A percentile compares a stretch with the other conserved stretches of the same genome.
Evolutionary conservation across 2,329 filamentous ascomycete genomes (phyloP).

Genomic region (Colletotrichum orbiculare): DNA sequence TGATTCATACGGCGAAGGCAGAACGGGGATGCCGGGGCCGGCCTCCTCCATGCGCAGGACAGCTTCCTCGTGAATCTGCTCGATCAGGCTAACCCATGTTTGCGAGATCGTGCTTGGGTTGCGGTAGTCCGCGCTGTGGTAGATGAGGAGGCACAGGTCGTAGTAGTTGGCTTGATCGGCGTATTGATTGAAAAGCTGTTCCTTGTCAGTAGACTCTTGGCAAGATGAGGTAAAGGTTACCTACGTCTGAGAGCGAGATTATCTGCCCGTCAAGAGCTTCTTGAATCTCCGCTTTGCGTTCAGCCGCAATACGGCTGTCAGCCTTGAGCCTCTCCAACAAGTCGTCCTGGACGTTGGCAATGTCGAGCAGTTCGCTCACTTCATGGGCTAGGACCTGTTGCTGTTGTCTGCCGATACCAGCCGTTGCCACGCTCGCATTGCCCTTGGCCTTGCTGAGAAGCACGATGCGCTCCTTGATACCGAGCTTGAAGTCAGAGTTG

Average conservation of each 20-base stretch:
- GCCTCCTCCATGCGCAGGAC: slow-evolving; percentile 58
- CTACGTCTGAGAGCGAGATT: slow-evolving; percentile 78
- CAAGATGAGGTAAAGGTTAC: slow-evolving; percentile 44
- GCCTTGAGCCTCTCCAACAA: slow-evolving; percentile 80
- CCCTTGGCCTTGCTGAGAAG: slow-evolving; percentile 92
- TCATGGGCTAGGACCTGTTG: slow-evolving; percentile 88
- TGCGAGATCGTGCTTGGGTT: slow-evolving; percentile 84
- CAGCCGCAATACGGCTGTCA: slow-evolving; percentile 75
- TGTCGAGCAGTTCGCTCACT: slow-evolving; percentile 86
- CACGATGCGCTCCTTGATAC: slow-evolving; percentile 87
- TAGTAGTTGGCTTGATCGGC: slow-evolving; percentile 93
- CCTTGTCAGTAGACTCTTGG: slow-evolving; percentile 37
- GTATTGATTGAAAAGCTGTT: slow-evolving; percentile 89
- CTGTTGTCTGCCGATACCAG: slow-evolving; percentile 79
- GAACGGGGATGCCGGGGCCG: slow-evolving; percentile 49
- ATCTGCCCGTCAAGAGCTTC: slow-evolving; percentile 81
- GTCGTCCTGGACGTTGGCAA: slow-evolving; percentile 96
- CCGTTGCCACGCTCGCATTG: slow-evolving; percentile 87
- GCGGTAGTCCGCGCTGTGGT: slow-evolving; percentile 90
- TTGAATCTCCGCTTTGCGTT: slow-evolving; percentile 73
- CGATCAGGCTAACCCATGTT: slow-evolving; percentile 87
- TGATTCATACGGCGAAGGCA: slow-evolving; percentile 74
- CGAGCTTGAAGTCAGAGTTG: slow-evolving; percentile 81
- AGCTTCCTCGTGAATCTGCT: slow-evolving; percentile 72
- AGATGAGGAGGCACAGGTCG: slow-evolving; percentile 93